Base-by-base conservation (phyloP, 2,329 filamentous ascomycete species). In the Periglandula ipomoeae region DNA sequence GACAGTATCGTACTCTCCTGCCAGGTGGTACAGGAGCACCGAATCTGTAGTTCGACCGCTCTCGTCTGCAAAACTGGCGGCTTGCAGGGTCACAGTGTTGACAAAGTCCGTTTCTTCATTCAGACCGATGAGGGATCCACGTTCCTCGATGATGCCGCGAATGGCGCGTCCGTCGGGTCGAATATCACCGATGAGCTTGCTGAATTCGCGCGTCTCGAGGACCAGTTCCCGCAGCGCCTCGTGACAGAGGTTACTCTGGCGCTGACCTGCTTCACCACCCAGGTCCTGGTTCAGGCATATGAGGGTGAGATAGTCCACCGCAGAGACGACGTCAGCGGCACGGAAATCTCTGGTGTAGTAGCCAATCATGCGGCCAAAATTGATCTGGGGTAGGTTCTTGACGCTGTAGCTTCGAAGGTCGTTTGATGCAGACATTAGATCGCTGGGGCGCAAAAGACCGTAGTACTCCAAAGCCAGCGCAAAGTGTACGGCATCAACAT, bases 301-400 rank as follows among this genome's bases (percentile, higher is more conserved):
- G 50, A 98, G 71, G 5, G 84, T 80, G 43, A 98, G 81, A 65
- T 98, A 98, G 65, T 98, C 93, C 17, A 95, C 87, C 3, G 94
- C 93, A 30, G 89, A 87, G 50, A 87, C 86, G 6, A 89, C 86
- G 60, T 94, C 84, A 19, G 89, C 90, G 26, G 89, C 88, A 46
- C 93, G 85, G 79, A 98, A 98, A 66, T 96, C 90, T 47, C 86
- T 81, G 4, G 94, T 98, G 72, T 98, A 98, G 65, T 93, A 89
- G 37, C 91, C 94, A 52, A 97, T 75, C 74, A 97, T 87, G 51
- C 87, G 85, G 40, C 88, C 90, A 68, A 97, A 97, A 72, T 93
- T 95, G 67, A 98, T 84, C 64, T 96, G 89, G 5, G 89, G 77
- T 54, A 81, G 74, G 54, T 80, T 78, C 56, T 82, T 79, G 59